Evolutionary conservation across 257 asterid genomes (phyloP), one percentile per base, ranked within the genome.

Genomic region (Nicotiana paniculata): DNA sequence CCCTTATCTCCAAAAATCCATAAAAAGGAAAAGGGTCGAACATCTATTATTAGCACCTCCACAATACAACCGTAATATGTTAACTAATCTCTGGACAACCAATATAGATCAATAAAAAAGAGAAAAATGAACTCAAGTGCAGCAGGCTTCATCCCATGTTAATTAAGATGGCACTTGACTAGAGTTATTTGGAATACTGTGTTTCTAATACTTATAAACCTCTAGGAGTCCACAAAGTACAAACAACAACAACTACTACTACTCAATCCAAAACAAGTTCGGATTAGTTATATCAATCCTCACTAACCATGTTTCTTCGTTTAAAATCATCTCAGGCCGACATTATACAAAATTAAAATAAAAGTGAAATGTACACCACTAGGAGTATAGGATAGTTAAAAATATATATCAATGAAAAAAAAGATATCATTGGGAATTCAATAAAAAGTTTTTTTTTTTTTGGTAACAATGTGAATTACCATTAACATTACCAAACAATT

Each of bases 1-100:
- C 93, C 90, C 87, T 90, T 74, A 93, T 77, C 99, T 96, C 91
- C 26, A 61, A 69, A 66, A 7, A 66, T 48, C 11, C 57, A 79
- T 35, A n/a, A 77, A 69, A 77, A 32, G n/a, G 67, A 61, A 28
- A 74, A 62, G 81, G 53, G 64, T 26, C 13, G 68, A 30, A 30
- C 51, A 37, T 6, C 66, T 67, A 39, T 66, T 58, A 51, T 30
- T 81, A 55, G 46, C 72, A 15, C 4, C 51, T 32, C 64, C 43
- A 72, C 15, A 28, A 43, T 54, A 35, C n/a, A 30, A 76, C 74
- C 69, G 43, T 18, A 79, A 61, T 61, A 46, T 28, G 37, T 21
- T 35, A 35, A 63, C 69, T 16, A 79, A 61, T 35, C n/a, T 61
- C 59, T 24, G 62, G 43, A 74, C 62, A 74, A 21, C 62, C 37